These are phyloP conservation scores for Rhodotorula sp. DNA, from an alignment of 1,284 basidiomycete genomes.

Conservation along the genomic window DNA sequence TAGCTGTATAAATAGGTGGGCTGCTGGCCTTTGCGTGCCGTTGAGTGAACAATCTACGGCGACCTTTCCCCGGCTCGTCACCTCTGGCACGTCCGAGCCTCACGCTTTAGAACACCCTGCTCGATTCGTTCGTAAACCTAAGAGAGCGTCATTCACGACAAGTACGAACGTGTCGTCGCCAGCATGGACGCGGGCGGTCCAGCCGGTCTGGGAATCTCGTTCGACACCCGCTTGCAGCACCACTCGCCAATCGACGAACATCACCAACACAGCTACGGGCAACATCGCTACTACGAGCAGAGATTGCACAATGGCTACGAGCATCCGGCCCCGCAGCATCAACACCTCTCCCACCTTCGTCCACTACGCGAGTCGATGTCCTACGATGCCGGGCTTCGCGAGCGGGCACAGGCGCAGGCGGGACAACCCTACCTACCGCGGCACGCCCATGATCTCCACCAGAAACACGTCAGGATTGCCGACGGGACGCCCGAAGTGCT, in stretches of 20 bases:
- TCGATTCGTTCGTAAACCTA: neutral
- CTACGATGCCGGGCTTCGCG: conserved; percentile 25
- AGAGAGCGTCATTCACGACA: neutral
- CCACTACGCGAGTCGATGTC: conserved; percentile 28
- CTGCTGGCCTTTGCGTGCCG: too few species aligned
- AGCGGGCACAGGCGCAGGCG: neutral
- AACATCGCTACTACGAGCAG: neutral
- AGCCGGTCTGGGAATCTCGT: conserved; percentile 36
- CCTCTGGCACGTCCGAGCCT: too few species aligned
- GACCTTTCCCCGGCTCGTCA: too few species aligned
- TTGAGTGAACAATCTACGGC: too few species aligned
- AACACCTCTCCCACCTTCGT: conserved; percentile 2
- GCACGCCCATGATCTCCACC: neutral
- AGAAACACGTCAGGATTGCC: conserved; percentile 23
- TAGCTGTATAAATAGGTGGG: too few species aligned
- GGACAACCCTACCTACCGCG: conserved; percentile 5
- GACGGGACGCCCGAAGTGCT: conserved; percentile 25
- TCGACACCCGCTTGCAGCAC: conserved; percentile 12
- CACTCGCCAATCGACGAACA: neutral
- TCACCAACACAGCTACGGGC: neutral
- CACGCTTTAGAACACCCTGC: too few species aligned
- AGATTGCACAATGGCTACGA: neutral
- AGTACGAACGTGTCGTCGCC: neutral
- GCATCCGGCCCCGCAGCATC: neutral
- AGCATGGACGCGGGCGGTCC: conserved; percentile 4